Conservation (phyloP, 371 early-diverging fungal genomes). For the Entomophthora muscae region DNA sequence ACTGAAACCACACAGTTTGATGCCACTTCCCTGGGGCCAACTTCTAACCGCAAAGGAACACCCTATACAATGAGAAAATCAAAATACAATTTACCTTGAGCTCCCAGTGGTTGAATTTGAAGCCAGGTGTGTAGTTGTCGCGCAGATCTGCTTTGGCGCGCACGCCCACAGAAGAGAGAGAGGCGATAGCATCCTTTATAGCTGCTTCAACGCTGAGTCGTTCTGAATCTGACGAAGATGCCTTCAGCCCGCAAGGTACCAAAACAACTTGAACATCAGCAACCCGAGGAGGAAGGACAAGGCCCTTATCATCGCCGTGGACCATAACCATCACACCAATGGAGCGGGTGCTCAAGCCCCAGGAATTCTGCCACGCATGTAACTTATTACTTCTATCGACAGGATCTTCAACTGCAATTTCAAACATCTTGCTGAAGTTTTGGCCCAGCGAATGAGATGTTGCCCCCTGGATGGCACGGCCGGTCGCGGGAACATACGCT, state of each 20-base stretch:
- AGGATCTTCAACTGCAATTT: constrained; percentile 65
- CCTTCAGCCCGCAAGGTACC: constrained; percentile 92
- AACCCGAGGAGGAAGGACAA: constrained; percentile 96
- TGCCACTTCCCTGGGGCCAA: constrained; percentile 94
- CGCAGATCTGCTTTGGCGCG: constrained; percentile 83
- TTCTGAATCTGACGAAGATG: constrained; percentile 63
- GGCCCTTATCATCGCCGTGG: constrained; percentile 98
- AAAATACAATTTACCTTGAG: constrained; percentile 27
- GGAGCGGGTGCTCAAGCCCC: constrained; percentile 99
- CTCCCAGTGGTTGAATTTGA: constrained; percentile 99
- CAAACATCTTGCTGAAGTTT: constrained; percentile 99
- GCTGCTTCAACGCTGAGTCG: constrained; percentile 38
- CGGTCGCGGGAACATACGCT: constrained; percentile 95
- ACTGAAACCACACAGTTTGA: constrained; percentile 66
- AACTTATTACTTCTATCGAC: constrained; percentile 37
- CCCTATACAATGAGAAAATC: constrained; percentile 38
- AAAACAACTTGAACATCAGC: constrained; percentile 87
- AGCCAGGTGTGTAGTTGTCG: constrained; percentile 90
- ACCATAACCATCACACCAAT: constrained; percentile 99
- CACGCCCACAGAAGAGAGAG: constrained; percentile 63
- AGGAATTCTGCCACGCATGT: constrained; percentile 98
- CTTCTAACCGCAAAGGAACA: constrained; percentile 95
- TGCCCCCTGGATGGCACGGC: constrained; percentile 99
- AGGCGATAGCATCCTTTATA: constrained; percentile 43
- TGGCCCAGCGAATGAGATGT: constrained; percentile 99